A percentile compares a stretch with the other conserved stretches of the same genome.
Conservation (phyloP, 2,329 filamentous ascomycete genomes). For the Aspergillus sp. region DNA sequence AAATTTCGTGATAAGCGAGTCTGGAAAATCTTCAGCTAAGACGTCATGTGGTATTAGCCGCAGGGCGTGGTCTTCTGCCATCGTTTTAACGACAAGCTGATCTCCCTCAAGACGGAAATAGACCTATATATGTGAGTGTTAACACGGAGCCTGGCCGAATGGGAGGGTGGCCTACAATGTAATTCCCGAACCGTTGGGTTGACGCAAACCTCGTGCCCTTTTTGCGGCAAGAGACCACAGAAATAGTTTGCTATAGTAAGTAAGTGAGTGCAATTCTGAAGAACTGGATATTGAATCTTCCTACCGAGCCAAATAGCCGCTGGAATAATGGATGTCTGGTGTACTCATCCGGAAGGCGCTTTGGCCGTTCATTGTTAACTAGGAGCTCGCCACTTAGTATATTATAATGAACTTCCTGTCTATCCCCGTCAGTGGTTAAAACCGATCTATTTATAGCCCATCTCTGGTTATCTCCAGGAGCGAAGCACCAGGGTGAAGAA, state of each 20-base stretch:
- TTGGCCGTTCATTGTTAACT: conserved; percentile 15
- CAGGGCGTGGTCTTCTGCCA: conserved; percentile 2
- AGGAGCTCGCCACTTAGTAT: conserved; percentile 16
- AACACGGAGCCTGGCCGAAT: not conserved
- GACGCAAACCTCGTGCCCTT: conserved; percentile 37
- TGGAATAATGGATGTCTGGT: conserved; percentile 7
- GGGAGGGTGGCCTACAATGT: conserved; percentile 18
- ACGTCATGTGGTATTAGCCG: conserved; percentile 28
- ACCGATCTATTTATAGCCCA: conserved; percentile 7
- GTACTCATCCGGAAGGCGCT: conserved; percentile 13
- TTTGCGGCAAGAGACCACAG: conserved; percentile 35
- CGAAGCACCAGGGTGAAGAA: conserved; percentile 3
- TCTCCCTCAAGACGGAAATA: conserved; percentile 18
- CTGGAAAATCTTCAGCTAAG: conserved; percentile 29
- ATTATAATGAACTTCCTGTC: conserved; percentile 10
- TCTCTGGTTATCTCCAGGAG: not conserved
- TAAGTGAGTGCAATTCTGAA: not conserved
- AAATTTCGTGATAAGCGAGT: conserved; percentile 38
- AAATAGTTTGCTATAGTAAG: conserved; percentile 22
- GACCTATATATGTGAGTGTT: conserved; percentile 16
- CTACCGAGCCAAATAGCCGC: conserved; percentile 11
- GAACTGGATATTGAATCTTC: not conserved
- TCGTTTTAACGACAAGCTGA: conserved; percentile 19
- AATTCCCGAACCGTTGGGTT: conserved; percentile 22
- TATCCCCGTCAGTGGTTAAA: not conserved